Percentiles rank a stretch among this genome's conserved stretches.
These are phyloP conservation scores for Termitomyces sp. DNA, from an alignment of 768 basidiomycete species.

Conservation along the genomic window DNA sequence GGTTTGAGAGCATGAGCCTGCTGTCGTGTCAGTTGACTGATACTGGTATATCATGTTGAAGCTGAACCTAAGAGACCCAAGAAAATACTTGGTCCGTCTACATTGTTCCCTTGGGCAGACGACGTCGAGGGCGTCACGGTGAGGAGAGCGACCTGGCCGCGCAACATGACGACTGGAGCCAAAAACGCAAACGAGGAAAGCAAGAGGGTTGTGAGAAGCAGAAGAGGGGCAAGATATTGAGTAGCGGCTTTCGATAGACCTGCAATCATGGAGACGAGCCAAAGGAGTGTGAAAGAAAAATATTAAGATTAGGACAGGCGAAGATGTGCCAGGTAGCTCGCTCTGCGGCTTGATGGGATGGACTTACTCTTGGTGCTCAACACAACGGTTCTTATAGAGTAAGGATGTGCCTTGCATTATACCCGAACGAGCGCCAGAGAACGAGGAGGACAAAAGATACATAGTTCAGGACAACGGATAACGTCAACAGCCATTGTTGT, in stretches of 20 bases:
- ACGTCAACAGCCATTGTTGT: conserved; percentile 5
- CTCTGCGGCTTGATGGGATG: conserved; percentile 19
- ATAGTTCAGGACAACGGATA: background rate
- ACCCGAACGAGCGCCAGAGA: conserved; percentile 1
- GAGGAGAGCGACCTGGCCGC: conserved; percentile 58
- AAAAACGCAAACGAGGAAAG: conserved; percentile 64
- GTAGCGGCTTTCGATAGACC: conserved; percentile 64
- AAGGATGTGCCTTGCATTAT: conserved; percentile 3
- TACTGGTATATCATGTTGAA: background rate
- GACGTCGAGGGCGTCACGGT: conserved; percentile 54
- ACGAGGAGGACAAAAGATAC: background rate
- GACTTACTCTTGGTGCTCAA: conserved; percentile 6
- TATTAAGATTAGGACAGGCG: conserved; percentile 8
- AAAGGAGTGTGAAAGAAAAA: background rate
- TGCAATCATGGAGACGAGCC: conserved; percentile 48
- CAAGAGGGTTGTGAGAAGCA: conserved; percentile 61
- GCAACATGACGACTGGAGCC: conserved; percentile 59
- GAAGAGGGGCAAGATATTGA: conserved; percentile 61
- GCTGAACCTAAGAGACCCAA: conserved; percentile 61
- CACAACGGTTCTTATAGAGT: conserved; percentile 2
- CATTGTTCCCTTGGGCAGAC: conserved; percentile 23
- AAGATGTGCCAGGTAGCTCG: conserved; percentile 18
- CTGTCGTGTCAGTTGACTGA: conserved; percentile 1
- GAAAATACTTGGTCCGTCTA: conserved; percentile 68
- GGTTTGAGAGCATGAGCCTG: conserved; percentile 64